Conservation (phyloP, 2,329 filamentous ascomycete genomes). For the Fusarium sp. region DNA sequence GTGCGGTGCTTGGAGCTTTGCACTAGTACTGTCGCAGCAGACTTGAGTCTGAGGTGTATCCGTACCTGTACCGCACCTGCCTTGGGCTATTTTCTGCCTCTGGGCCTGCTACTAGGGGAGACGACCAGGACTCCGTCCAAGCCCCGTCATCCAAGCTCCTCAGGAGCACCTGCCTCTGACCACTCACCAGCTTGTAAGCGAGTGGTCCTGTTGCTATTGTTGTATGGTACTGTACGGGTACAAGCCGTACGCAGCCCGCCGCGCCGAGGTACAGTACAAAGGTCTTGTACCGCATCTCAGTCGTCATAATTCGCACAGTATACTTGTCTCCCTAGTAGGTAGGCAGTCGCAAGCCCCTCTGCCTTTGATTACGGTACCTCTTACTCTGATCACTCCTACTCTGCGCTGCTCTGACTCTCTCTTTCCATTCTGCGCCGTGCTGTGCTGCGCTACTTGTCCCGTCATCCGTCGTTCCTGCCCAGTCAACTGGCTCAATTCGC, state of each 20-base stretch:
- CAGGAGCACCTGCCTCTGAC: conserved; percentile 37
- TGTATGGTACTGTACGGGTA: conserved; percentile 57
- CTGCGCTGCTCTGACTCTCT: conserved; percentile 14
- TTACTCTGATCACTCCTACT: conserved; percentile 32
- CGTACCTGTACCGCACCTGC: conserved; percentile 40
- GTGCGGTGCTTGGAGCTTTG: conserved; percentile 38
- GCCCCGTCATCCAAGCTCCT: conserved; percentile 42
- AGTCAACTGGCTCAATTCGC: conserved; percentile 35
- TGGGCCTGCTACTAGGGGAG: conserved; percentile 31
- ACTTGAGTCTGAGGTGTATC: conserved; percentile 6
- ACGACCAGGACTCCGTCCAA: conserved; percentile 39
- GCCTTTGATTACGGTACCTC: conserved; percentile 35
- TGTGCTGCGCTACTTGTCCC: not conserved
- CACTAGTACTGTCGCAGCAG: conserved; percentile 43
- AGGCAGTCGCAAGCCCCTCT: conserved; percentile 45
- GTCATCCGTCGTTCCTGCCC: conserved; percentile 9
- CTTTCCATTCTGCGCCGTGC: conserved; percentile 2
- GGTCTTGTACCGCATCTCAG: conserved; percentile 47
- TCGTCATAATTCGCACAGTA: conserved; percentile 49
- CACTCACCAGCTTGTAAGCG: conserved; percentile 41
- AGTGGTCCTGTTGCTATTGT: conserved; percentile 43
- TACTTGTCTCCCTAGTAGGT: conserved; percentile 45
- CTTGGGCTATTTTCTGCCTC: conserved; percentile 30
- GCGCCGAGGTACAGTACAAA: conserved; percentile 54
- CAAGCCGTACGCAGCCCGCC: conserved; percentile 48